Conservation (phyloP, 2,329 filamentous ascomycete genomes). For the Aspergillus neotritici region DNA sequence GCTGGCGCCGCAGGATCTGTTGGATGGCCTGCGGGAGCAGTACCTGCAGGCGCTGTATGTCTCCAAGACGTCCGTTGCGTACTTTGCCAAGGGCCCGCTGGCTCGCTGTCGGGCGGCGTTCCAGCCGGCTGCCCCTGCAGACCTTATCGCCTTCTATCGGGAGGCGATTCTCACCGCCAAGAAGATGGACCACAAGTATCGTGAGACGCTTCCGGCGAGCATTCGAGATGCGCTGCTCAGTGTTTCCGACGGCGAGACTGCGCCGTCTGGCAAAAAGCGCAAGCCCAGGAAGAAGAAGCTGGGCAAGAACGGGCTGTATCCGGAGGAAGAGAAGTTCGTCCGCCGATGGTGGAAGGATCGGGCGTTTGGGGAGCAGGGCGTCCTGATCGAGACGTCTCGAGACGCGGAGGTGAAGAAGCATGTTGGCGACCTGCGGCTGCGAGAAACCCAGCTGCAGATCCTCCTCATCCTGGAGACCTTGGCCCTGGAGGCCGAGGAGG, state of each 20-base stretch:
- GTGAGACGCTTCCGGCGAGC: conserved; percentile 38
- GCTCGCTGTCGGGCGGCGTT: conserved; percentile 41
- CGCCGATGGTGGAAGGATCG: conserved; percentile 44
- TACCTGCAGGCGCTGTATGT: conserved; percentile 42
- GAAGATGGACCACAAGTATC: conserved; percentile 45
- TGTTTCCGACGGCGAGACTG: conserved; percentile 33
- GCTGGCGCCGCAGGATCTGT: conserved; percentile 31
- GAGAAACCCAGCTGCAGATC: conserved; percentile 47
- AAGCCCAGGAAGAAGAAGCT: conserved; percentile 40
- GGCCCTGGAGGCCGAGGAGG: conserved; percentile 33
- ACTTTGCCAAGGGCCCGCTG: conserved; percentile 48
- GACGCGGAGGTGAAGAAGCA: conserved; percentile 37
- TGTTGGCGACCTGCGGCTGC: conserved; percentile 40
- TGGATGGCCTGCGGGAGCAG: conserved; percentile 34
- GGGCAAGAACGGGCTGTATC: conserved; percentile 44
- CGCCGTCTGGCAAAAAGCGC: conserved; percentile 20
- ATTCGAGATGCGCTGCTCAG: conserved; percentile 34
- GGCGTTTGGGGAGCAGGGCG: conserved; percentile 23
- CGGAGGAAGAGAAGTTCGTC: conserved; percentile 40
- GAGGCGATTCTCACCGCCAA: conserved; percentile 41
- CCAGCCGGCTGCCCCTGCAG: conserved; percentile 21
- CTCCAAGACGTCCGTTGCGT: conserved; percentile 46
- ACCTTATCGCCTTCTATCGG: conserved; percentile 36
- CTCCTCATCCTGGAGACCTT: conserved; percentile 46
- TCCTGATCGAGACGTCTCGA: conserved; percentile 24